phyloP scores from a whole-genome alignment of 805 yeast genomes.

The Danielia oregonensis region DNA sequence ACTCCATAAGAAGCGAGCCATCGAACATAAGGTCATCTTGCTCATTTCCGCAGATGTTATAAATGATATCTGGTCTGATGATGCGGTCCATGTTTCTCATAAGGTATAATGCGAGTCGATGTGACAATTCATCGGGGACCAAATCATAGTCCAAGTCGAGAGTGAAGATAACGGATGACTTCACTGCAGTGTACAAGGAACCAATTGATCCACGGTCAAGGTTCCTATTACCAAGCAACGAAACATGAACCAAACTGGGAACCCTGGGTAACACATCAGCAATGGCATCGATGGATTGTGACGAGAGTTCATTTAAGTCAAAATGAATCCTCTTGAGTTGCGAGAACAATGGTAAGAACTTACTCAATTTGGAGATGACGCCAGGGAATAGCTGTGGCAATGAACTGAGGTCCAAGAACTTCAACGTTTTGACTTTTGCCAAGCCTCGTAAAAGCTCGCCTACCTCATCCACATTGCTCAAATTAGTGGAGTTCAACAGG shows the following conservation, averaged over 20 bases:
- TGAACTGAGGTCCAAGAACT: slow-evolving; percentile 53
- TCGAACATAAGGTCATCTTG: slow-evolving; percentile 70
- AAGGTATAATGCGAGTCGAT: slow-evolving; percentile 51
- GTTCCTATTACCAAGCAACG: slow-evolving; percentile 49
- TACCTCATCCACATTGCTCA: slow-evolving; percentile 39
- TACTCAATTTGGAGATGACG: slow-evolving; percentile 41
- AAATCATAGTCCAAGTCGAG: slow-evolving; percentile 54
- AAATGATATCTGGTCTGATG: slow-evolving; percentile 23
- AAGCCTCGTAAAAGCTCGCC: slow-evolving; percentile 34
- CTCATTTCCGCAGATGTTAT: slow-evolving; percentile 22
- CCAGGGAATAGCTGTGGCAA: slow-evolving; percentile 51
- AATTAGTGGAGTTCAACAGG: slow-evolving; percentile 49
- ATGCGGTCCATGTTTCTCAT: slow-evolving; percentile 55
- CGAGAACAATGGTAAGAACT: slow-evolving; percentile 42
- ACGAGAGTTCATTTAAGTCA: slow-evolving; percentile 48
- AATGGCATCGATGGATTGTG: slow-evolving; percentile 46
- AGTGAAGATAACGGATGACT: slow-evolving; percentile 45
- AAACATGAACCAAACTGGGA: slow-evolving; percentile 48
- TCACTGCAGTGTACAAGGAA: slow-evolving; percentile 48
- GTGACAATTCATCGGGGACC: slow-evolving; percentile 48
- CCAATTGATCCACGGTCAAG: slow-evolving; percentile 44
- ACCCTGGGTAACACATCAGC: slow-evolving; percentile 46
- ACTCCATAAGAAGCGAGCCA: slow-evolving; percentile 68
- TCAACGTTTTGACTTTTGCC: slow-evolving; percentile 34
- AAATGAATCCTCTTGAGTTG: slow-evolving; percentile 50